A percentile compares a stretch with the other conserved stretches of the same genome.
phyloP scores from a whole-genome alignment of 495 filamentous ascomycete species.

The Trichoderma orchidacearum region DNA sequence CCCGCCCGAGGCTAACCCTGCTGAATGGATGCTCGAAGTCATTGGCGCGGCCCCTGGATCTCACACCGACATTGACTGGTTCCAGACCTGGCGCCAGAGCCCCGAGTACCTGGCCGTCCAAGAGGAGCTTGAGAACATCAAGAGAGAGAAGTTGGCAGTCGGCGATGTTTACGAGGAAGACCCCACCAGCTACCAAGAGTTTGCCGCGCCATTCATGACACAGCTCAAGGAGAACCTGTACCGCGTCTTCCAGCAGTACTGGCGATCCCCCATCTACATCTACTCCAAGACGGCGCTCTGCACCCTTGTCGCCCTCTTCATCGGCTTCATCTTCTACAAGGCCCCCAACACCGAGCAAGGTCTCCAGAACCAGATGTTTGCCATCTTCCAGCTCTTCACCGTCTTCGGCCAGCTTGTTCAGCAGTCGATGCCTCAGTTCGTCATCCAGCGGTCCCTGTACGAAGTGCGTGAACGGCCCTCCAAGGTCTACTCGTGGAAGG shows the following conservation, averaged over 20 bases:
- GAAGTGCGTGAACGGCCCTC: conserved; percentile 76
- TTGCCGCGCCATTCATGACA: conserved; percentile 37
- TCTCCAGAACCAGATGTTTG: conserved; percentile 78
- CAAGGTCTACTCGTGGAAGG: conserved; percentile 71
- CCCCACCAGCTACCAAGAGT: conserved; percentile 32
- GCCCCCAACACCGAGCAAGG: conserved; percentile 58
- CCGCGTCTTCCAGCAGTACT: conserved; percentile 80
- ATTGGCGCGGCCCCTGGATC: conserved; percentile 86
- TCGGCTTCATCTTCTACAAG: conserved; percentile 78
- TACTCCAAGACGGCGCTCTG: conserved; percentile 55
- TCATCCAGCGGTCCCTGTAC: conserved; percentile 64
- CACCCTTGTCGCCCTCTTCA: conserved; percentile 53
- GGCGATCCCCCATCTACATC: conserved; percentile 77
- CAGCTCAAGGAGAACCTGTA: conserved; percentile 41
- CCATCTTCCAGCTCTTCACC: conserved; percentile 69
- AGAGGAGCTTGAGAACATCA: conserved; percentile 55
- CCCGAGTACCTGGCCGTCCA: conserved; percentile 55
- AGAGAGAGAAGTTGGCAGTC: conserved; percentile 40
- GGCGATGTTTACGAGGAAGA: conserved; percentile 14
- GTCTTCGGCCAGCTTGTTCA: conserved; percentile 64
- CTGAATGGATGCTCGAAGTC: conserved; percentile 93
- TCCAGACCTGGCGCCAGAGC: conserved; percentile 62
- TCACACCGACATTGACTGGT: conserved; percentile 67
- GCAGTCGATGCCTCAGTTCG: conserved; percentile 79
- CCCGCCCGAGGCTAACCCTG: conserved; percentile 68